Base-by-base conservation (phyloP, 2,329 filamentous ascomycete genomes). In the Aspergillus ochraceoroseus region DNA sequence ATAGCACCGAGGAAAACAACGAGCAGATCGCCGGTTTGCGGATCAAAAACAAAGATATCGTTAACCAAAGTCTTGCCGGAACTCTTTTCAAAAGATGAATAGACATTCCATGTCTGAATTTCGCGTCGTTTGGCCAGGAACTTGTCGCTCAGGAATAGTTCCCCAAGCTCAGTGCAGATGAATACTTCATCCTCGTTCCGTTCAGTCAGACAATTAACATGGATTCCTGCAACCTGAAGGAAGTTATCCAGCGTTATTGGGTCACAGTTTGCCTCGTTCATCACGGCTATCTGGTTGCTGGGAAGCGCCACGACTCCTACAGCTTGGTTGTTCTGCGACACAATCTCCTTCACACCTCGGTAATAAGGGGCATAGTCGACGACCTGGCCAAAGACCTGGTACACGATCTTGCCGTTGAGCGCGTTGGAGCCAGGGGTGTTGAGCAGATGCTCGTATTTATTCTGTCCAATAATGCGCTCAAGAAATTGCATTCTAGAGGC, bases 161-260 rank as follows among this genome's bases (percentile, higher is more conserved):
- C 13, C 2, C 14, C 36, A 6, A 38, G n/a, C 7, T 3, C 2
- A 6, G 32, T 60, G 6, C 58, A 56, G 11, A 64, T 48, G 25
- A 42, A 63, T 36, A 62, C 57, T 4, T 59, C 54, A 1, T 48
- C 23, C 18, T 41, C 9, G 3, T 38, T 8, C 1, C 26, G 30
- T 9, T 58, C 51, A 2, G 49, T 49, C 41, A 64, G 52, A 13
- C 49, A 54, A 33, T 64, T 63, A 9, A 56, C 51, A 17, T 44
- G 56, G 5, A 64, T 53, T 2, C 61, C 62, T 1, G 52, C 56
- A 5, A 64, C 53, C 29, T 64, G 62, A 9, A 52, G 32, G 35
- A 61, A 63, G 3, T 48, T 42, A 30, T 64, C 62, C 0, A 49
- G 28, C 7, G 51, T 14, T 5, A 49, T 26, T 2, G 51, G 43